Percentiles rank a stretch among this genome's conserved stretches.
These are phyloP conservation scores for Phytophthora lateralis DNA, from an alignment of 352 stramenopile genomes.

Conservation along the genomic window DNA sequence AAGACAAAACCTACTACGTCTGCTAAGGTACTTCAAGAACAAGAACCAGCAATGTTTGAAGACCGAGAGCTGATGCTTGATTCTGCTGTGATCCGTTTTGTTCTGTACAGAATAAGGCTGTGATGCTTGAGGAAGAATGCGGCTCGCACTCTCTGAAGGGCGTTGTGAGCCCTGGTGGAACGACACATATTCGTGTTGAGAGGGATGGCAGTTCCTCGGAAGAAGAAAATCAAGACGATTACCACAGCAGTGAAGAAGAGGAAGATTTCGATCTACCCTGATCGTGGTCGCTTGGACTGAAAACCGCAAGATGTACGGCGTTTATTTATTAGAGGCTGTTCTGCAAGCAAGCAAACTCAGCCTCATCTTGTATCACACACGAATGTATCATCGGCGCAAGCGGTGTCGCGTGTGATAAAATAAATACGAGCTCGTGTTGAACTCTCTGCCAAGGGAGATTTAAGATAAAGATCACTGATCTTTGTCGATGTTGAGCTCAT, in stretches of 20 bases:
- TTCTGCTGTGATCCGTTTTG: neutral
- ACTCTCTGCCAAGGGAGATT: neutral
- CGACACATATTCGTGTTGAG: constrained; percentile 60
- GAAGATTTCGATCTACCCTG: constrained; percentile 33
- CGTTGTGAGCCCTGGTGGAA: constrained; percentile 67
- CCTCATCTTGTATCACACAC: constrained; percentile 10
- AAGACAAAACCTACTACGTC: constrained; percentile 35
- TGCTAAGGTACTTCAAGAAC: constrained; percentile 32
- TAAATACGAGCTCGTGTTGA: constrained; percentile 27
- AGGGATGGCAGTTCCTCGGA: constrained; percentile 59
- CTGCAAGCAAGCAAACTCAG: constrained; percentile 1
- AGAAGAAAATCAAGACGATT: constrained; percentile 40
- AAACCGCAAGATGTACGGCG: neutral
- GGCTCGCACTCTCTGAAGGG: constrained; percentile 55
- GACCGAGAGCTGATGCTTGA: neutral
- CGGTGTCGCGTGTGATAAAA: constrained; percentile 15
- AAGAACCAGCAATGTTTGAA: neutral
- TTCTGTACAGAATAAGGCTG: constrained; percentile 35
- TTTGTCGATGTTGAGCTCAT: neutral
- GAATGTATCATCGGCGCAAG: neutral
- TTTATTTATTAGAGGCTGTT: constrained; percentile 36
- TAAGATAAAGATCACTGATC: neutral
- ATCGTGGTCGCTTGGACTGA: neutral
- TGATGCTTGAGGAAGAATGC: constrained; percentile 54
- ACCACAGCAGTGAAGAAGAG: constrained; percentile 40